Conservation (phyloP, 2,329 filamentous ascomycete genomes). For the Didymella lethalis region DNA sequence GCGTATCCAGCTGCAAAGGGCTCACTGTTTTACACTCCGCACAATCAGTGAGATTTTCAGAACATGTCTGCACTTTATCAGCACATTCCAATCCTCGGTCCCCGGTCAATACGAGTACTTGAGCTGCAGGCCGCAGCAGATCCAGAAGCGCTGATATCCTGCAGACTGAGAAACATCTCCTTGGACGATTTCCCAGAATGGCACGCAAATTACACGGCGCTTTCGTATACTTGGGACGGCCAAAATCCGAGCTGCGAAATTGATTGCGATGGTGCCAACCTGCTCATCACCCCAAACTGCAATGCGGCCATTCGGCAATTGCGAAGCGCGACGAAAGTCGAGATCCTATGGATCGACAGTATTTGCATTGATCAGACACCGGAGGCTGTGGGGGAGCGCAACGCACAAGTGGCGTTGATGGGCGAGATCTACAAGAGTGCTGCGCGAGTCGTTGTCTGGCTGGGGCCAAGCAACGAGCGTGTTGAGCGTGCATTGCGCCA, state of each 20-base stretch:
- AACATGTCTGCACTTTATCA: neutral
- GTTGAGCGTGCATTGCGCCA: neutral
- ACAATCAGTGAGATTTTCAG: neutral
- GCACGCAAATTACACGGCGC: slow-evolving; percentile 10
- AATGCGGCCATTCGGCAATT: slow-evolving; percentile 13
- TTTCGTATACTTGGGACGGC: slow-evolving; percentile 19
- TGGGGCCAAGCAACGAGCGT: neutral
- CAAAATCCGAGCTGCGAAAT: slow-evolving; percentile 3
- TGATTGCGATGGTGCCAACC: slow-evolving; percentile 5
- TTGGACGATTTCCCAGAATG: slow-evolving; percentile 6
- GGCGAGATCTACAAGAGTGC: neutral
- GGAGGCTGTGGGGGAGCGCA: neutral
- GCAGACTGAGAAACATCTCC: slow-evolving; percentile 1
- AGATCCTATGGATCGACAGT: neutral
- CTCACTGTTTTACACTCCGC: too few relatives aligned
- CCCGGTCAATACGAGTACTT: neutral
- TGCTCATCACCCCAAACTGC: slow-evolving; percentile 16
- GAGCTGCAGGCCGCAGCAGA: neutral
- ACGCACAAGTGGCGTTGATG: neutral
- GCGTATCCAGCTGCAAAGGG: neutral
- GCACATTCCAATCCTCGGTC: neutral
- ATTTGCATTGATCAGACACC: neutral
- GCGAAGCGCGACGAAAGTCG: neutral
- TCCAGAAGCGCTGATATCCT: neutral
- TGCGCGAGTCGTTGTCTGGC: neutral